phyloP scores from a whole-genome alignment of 208 protist species.

The Leishmania gerbilli region DNA sequence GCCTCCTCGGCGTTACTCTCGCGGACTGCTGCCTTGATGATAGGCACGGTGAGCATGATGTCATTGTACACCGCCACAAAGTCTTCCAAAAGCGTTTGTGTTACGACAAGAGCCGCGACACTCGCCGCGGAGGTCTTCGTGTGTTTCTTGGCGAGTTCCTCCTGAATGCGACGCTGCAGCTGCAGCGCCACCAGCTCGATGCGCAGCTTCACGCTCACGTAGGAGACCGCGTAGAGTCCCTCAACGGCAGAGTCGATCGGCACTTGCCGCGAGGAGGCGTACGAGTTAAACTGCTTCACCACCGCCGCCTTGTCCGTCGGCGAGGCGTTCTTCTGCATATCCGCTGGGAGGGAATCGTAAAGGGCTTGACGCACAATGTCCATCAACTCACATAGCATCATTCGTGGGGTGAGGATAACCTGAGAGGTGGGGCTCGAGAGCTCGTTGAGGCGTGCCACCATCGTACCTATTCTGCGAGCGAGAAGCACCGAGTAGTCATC shows the following conservation, averaged over 20 bases:
- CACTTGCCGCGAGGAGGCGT: constrained; percentile 42
- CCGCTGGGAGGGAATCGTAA: constrained; percentile 34
- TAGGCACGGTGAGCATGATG: constrained; percentile 53
- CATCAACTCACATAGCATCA: constrained; percentile 51
- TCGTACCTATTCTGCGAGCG: constrained; percentile 50
- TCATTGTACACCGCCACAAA: constrained; percentile 57
- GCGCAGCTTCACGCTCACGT: constrained; percentile 68
- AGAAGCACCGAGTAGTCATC: constrained; percentile 36
- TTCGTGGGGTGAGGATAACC: constrained; percentile 42
- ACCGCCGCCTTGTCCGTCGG: constrained; percentile 16
- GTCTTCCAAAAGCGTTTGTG: constrained; percentile 57
- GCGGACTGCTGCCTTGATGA: constrained; percentile 35
- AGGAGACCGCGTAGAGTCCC: constrained; percentile 51
- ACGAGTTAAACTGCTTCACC: constrained; percentile 19
- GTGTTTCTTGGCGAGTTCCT: constrained; percentile 32
- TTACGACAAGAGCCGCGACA: constrained; percentile 46
- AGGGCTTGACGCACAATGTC: constrained; percentile 51
- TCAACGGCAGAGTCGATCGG: constrained; percentile 51
- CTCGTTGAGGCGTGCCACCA: constrained; percentile 52
- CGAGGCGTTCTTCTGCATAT: constrained; percentile 17
- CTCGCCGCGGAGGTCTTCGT: constrained; percentile 16
- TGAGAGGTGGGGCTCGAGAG: constrained; percentile 34
- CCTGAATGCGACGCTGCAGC: constrained; percentile 40
- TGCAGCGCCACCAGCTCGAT: constrained; percentile 55
- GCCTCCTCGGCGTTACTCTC: constrained; percentile 1